phyloP scores from a whole-genome alignment of 78 protist species.

The Pelomyxa schiedti region DNA sequence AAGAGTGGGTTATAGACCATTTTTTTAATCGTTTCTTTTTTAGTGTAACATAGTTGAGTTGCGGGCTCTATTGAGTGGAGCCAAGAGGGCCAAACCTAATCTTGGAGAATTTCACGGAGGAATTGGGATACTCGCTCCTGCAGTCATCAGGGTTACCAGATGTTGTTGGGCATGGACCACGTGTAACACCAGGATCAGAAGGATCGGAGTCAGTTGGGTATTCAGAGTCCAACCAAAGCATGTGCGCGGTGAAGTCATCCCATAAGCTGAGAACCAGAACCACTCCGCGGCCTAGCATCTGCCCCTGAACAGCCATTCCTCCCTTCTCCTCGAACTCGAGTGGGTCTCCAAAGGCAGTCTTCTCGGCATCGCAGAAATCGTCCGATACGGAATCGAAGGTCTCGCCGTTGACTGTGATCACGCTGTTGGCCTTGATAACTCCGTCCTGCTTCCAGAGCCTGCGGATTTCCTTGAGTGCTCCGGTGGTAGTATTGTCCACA shows the following conservation, averaged over 20 bases:
- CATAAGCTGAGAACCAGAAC: slow-evolving; percentile 58
- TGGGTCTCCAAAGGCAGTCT: slow-evolving; percentile 14
- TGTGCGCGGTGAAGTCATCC: slow-evolving; percentile 58
- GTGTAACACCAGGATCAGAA: slow-evolving; percentile 37
- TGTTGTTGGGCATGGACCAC: slow-evolving; percentile 52
- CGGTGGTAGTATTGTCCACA: slow-evolving; percentile 39
- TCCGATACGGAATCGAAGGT: slow-evolving; percentile 19
- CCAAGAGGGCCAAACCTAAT: slow-evolving; percentile 38
- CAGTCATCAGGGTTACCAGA: slow-evolving; percentile 47
- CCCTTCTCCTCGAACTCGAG: slow-evolving; percentile 48
- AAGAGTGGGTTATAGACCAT: too few species aligned
- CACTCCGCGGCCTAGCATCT: slow-evolving; percentile 39
- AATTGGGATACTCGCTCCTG: slow-evolving; percentile 37
- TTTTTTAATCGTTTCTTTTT: too few species aligned
- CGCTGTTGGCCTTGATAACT: slow-evolving; percentile 8
- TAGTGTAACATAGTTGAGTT: too few species aligned
- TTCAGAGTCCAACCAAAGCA: slow-evolving; percentile 57
- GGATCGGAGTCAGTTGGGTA: slow-evolving; percentile 19
- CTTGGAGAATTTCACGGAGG: slow-evolving; percentile 41
- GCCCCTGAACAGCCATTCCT: slow-evolving; percentile 51
- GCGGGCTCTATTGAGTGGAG: too few species aligned
- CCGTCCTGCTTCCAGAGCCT: slow-evolving; percentile 56
- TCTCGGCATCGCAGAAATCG: slow-evolving; percentile 31
- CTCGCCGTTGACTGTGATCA: slow-evolving; percentile 2
- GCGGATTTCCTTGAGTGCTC: slow-evolving; percentile 34